Conservation (phyloP, 768 basidiomycete genomes). For the Lactifluus hygrophoroides region DNA sequence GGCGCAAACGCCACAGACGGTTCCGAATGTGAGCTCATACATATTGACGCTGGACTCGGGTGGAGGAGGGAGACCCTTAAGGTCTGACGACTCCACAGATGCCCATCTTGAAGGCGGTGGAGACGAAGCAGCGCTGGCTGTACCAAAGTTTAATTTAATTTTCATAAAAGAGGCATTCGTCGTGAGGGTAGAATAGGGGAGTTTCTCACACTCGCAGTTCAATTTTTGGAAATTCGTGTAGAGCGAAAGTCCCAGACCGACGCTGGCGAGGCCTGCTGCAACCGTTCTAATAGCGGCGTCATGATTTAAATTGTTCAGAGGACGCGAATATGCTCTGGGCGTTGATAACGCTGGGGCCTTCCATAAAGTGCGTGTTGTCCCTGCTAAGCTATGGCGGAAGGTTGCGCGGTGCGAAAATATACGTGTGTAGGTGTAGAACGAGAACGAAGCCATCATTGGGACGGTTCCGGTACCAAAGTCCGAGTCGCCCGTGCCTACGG, state of each 20-base stretch:
- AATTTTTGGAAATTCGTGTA: slow-evolving; percentile 1
- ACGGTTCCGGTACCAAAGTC: too few species aligned
- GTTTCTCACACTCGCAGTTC: slow-evolving; percentile 12
- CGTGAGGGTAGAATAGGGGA: background rate
- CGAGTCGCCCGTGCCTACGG: too few species aligned
- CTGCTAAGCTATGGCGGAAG: background rate
- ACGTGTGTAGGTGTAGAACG: too few species aligned
- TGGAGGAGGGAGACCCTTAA: slow-evolving; percentile 36
- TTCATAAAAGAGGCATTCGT: background rate
- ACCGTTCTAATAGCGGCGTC: background rate
- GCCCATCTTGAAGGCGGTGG: background rate
- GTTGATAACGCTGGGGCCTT: background rate
- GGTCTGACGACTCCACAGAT: background rate
- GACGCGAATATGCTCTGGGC: background rate
- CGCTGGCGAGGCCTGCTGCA: slow-evolving; percentile 5
- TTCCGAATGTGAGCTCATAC: slow-evolving; percentile 83
- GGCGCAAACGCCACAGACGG: slow-evolving; percentile 79
- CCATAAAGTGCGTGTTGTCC: background rate
- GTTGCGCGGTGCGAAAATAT: slow-evolving; percentile 1
- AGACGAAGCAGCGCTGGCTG: background rate
- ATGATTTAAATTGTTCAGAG: background rate
- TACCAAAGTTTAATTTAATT: background rate
- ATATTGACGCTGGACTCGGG: slow-evolving; percentile 69
- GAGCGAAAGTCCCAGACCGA: slow-evolving; percentile 6
- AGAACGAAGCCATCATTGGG: too few species aligned